Base-by-base conservation (phyloP, 768 basidiomycete species). In the Xerocomellus amylosporus region DNA sequence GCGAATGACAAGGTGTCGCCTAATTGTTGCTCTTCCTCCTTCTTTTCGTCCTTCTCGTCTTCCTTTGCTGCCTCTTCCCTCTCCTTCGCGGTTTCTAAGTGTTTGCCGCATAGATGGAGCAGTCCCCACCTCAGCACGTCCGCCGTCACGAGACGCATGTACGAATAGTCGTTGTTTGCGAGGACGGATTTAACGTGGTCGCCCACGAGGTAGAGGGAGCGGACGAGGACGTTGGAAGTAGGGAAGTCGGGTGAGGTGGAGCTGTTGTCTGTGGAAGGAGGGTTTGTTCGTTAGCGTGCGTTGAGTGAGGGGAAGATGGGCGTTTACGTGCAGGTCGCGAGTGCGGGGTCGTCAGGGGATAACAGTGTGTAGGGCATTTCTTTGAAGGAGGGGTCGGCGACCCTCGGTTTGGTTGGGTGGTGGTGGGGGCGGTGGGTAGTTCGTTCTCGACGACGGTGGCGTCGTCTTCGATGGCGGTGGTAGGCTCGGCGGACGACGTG, bases 341-440 rank as follows among this genome's bases (percentile, higher is more conserved):
- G 75, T 48, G 86, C 79, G 6, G 85, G 84, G 64, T 97, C 87
- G 54, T 85, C 75, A 2, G 83, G 76, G 2, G 82, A 66, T 31
- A 98, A 73, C 74, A 88, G 94, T 0, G 88, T 92, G 68, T 89
- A 97, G 1, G 95, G 94, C 68, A 90, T 91, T 69, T 98, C 95
- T 66, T 88, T 93, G 78, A 89, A 94, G 13, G 63, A 76, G 62
- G 58, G 69, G 60, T 65, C 75, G 24, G 58, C 67, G 45, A 61
- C 37, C 48, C 47, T 64, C 9, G 30, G 19, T 47, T 61, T 65
- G 22, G 34, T 52, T 15, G 41, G 19, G 22, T 31, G 2, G 19
- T 3, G 8, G 45, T 38, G 12, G 40, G n/a, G n/a, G n/a, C n/a
- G n/a, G 45, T 2, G 1, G 39, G 4, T 10, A 49, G 34, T 30